Base-by-base conservation (phyloP, 768 basidiomycete species). In the Amanita rubescens region DNA sequence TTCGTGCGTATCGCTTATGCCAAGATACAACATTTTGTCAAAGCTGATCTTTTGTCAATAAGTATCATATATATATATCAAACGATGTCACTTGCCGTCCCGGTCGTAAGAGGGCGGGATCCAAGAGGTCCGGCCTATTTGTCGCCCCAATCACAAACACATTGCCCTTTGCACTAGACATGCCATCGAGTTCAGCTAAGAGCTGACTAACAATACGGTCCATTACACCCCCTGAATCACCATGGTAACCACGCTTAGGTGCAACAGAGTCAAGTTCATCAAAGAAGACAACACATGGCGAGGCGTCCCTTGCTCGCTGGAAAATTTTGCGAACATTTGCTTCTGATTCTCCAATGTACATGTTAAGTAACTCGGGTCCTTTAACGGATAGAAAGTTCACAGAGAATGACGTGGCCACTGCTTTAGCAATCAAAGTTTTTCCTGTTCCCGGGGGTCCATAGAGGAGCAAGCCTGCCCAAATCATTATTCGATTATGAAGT, bases 301-400 rank as follows among this genome's bases (percentile, higher is more conserved):
- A 84, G 1, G 94, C 94, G 70, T 94, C 93, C 49, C 90, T 72
- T 24, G 94, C 94, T 11, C 83, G 81, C 64, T 94, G 90, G 67
- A 97, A 97, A 1, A 97, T 84, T 14, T 85, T 76, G 12, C 96
- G 81, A 37, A 99, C 94, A 68, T 98, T 99, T 56, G 97, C 96
- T 68, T 97, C 94, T 10, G 92, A 94, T 69, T 96, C 94, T 55
- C 94, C 94, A 61, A 97, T 95, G 69, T 95, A 97, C 94, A 97
- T 97, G 69, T 95, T 95, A 48, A 96, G 79, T 34, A 97, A 71
- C 63, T 97, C 94, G 3, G 94, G 94, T 0, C 94, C 94, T 66
- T 97, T 96, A 61, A 96, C 83, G n/a, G 92, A 94, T 71, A 97
- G 87, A 69, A 97, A 96, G 66, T 96, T 96, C 59, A 96, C 77